Percentiles rank a stretch among this genome's conserved stretches.
Evolutionary conservation across 129 eudicot species (phyloP).

Genomic region (Calendula officinalis): DNA sequence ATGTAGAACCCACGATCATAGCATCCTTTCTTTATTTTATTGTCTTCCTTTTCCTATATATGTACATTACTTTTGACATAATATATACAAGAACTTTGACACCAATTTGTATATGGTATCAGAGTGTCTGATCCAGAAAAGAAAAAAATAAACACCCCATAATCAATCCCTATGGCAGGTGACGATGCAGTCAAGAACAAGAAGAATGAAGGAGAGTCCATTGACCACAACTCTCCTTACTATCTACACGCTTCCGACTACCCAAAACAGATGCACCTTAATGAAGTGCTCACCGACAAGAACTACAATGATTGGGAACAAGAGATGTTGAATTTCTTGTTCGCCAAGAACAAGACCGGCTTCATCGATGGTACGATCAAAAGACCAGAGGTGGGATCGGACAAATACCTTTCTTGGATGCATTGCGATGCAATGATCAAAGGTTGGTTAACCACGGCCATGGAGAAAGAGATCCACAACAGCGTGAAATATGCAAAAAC

Average conservation of each 20-base stretch:
- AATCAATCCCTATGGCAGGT: neutral
- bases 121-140: neutral
- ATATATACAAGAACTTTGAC: too few relatives aligned
- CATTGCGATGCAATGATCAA: too few relatives aligned
- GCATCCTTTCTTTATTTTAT: too few relatives aligned
- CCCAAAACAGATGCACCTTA: too few relatives aligned
- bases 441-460: too few relatives aligned
- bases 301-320: too few relatives aligned
- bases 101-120: neutral
- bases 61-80: too few relatives aligned
- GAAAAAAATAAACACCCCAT: neutral
- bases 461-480: too few relatives aligned
- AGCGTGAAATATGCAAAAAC: neutral
- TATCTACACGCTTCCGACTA: neutral
- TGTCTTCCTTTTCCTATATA: too few relatives aligned
- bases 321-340: neutral
- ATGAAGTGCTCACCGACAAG: too few relatives aligned
- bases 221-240: neutral
- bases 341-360: neutral
- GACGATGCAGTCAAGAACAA: neutral
- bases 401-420: neutral
- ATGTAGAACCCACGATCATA: too few relatives aligned
- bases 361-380: neutral
- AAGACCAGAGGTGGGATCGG: neutral
- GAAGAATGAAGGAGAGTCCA: neutral